phyloP scores from a whole-genome alignment of 2,329 filamentous ascomycete species.

The Sphaerostilbella broomeana region DNA sequence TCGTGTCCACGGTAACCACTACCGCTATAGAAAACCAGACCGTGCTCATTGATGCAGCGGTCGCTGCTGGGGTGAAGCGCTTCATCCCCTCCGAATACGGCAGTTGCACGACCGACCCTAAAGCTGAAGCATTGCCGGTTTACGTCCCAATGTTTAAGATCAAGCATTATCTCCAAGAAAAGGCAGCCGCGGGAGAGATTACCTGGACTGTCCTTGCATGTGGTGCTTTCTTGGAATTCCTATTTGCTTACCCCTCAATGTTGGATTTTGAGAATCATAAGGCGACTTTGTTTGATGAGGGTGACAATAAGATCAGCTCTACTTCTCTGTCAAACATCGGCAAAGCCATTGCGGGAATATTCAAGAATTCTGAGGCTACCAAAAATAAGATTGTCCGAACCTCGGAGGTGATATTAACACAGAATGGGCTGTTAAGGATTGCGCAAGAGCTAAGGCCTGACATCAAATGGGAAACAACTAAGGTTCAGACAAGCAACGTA shows the following conservation, averaged over 20 bases:
- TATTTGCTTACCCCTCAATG: neutral
- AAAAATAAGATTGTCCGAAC: neutral
- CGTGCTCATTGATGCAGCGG: neutral
- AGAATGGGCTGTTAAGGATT: neutral
- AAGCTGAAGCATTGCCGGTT: neutral
- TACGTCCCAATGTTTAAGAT: neutral
- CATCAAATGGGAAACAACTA: neutral
- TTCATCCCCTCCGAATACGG: constrained; percentile 4
- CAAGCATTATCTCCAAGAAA: neutral
- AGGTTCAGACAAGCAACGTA: neutral
- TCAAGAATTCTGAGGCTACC: neutral
- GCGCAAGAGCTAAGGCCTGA: neutral
- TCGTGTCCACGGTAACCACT: neutral
- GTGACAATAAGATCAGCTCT: neutral
- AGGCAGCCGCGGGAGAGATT: neutral
- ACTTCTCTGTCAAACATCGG: neutral
- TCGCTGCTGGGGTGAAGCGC: constrained; percentile 1
- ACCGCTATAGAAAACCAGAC: neutral
- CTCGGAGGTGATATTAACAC: neutral
- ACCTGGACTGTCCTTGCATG: neutral
- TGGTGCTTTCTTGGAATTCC: constrained; percentile 1
- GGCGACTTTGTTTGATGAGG: neutral
- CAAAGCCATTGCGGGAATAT: neutral
- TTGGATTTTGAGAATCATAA: constrained; percentile 1
- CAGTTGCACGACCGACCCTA: neutral